Base-by-base conservation (phyloP, 768 basidiomycete genomes). In the Boletus edulis region DNA sequence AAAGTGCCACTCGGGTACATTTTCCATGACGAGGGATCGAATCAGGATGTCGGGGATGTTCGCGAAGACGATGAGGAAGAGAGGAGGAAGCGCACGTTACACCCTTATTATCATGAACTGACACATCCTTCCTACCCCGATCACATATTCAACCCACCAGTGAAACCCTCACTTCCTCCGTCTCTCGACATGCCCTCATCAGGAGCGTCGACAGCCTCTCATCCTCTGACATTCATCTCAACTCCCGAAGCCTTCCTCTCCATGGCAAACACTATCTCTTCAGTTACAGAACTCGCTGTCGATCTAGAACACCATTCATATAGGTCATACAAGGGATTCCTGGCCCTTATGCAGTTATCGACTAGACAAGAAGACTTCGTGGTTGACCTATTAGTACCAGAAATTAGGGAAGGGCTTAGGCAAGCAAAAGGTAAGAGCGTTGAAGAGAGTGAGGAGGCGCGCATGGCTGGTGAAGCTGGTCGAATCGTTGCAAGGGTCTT, bases 221-320 rank as follows among this genome's bases (percentile, higher is more conserved):
- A 56, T 0, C 81, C 87, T 13, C 85, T 89, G 61, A 81, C 78
- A 17, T 94, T 85, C 78, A 79, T 98, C 3, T 79, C 83, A 7
- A 86, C 84, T 12, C 64, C 75, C 0, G 72, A 75, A 17, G 74
- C 76, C 6, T 77, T 97, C 41, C 70, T 79, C 13, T 67, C 64
- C 32, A 85, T 97, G 82, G 75, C 95, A 5, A 78, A 78, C 13
- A 78, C 81, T 53, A 78, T 98, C n/a, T 80, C 80, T 27, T 66
- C 68, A 6, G 80, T 78, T n/a, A 73, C 72, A 24, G 94, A 96
- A 69, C 84, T 98, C 50, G 96, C 97, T 0, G 80, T 99, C 24
- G 97, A 99, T 72, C 75, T 99, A 29, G 96, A 99, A 72, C 90
- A 98, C 67, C 94, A 98, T 76, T 87, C 82, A 57, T 91, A 89